phyloP scores from a whole-genome alignment of 768 basidiomycete genomes.

The Favolaschia claudopus region DNA sequence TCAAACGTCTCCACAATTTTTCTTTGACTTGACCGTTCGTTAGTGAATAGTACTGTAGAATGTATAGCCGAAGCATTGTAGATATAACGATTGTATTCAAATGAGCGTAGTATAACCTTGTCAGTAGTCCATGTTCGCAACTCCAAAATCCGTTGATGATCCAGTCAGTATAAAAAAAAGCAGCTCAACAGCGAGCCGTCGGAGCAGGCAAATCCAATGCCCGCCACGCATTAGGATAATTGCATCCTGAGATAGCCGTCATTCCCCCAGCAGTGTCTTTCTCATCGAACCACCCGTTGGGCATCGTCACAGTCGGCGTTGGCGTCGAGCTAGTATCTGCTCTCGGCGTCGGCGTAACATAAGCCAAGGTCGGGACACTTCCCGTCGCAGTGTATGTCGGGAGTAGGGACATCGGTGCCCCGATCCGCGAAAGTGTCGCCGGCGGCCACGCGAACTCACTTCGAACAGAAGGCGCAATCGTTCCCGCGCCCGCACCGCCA shows the following conservation, averaged over 20 bases:
- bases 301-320: slow-evolving; percentile 57
- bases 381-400: slow-evolving; percentile 12
- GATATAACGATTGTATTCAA: too few relatives aligned
- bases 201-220: not conserved
- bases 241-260: not conserved
- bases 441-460: slow-evolving; percentile 46
- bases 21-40: too few relatives aligned
- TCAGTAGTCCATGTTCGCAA: too few relatives aligned
- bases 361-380: not conserved
- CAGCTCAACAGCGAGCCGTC: too few relatives aligned
- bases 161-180: too few relatives aligned
- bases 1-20: too few relatives aligned
- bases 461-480: slow-evolving; percentile 48
- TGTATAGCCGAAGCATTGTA: too few relatives aligned
- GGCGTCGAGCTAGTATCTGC: too few relatives aligned
- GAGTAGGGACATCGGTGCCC: not conserved
- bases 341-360: not conserved
- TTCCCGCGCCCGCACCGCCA: slow-evolving; percentile 35
- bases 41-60: too few relatives aligned
- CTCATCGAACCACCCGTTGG: slow-evolving; percentile 59
- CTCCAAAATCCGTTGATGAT: too few relatives aligned
- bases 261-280: slow-evolving; percentile 36
- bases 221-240: not conserved
- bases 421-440: slow-evolving; percentile 30
- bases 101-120: too few relatives aligned